Base-by-base conservation (phyloP, 83 land plant genomes). In the Larix sibirica region DNA sequence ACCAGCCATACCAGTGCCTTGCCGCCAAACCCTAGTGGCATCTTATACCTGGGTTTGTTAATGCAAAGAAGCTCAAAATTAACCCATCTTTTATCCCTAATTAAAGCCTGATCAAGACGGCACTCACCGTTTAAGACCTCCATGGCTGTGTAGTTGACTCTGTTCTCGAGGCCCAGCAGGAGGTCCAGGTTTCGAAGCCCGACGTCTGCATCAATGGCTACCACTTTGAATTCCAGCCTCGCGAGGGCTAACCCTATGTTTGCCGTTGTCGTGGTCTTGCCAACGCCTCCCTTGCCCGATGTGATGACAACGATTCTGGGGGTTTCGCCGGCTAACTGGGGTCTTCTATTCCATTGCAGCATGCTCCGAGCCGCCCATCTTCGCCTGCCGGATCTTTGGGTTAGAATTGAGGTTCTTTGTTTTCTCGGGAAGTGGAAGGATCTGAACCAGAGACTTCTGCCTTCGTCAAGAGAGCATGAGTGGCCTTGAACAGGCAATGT, bases 271-370 rank as follows among this genome's bases (percentile, higher is more conserved):
- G 98, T 97, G 64, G 98, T 97, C 83, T 97, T 97, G 50, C 98
- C 99, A 1, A 95, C 99, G 40, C 99, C 99, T 66, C 99, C 99
- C 80, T 97, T 97, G 42, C 98, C 99, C 12, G 99, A 97, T 61
- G 98, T 97, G 80, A 97, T 87, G 84, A 97, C 99, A 42, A 95
- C 99, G 40, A 95, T 95, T 70, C 99, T 91, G 62, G 99, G 98
- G 0, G 91, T 86, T 18, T 87, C 88, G 33, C 99, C 99, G 58
- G 94, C 86, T 23, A 92, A 86, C 82, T 95, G 88, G 10, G 99
- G 99, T 79, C 88, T 87, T 24, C 99, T 85, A 80, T 90, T 93
- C 92, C 91, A 97, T 76, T 95, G 94, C 77, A 95, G 90, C 47
- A 88, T 82, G 65, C 86, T 70, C 79, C 40, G 56, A 56, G 84